Evolutionary conservation across 768 basidiomycete genomes (phyloP).

Genomic region (Suillus fuscotomentosus): DNA sequence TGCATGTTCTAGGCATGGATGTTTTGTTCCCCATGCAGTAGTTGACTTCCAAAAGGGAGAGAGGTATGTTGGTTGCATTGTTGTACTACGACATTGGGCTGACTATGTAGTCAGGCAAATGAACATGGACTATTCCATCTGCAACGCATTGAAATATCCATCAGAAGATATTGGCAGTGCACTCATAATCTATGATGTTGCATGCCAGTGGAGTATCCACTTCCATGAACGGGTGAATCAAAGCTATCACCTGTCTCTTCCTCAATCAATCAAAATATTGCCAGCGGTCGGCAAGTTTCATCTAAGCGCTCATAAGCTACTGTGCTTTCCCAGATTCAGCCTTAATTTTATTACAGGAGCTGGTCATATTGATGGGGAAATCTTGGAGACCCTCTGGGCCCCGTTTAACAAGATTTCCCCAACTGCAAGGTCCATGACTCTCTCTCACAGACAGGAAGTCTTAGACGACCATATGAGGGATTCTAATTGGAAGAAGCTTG

Average conservation of each 20-base stretch:
- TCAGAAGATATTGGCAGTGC: background rate
- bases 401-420: constrained; percentile 22
- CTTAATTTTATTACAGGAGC: constrained; percentile 27
- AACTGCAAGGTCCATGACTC: constrained; percentile 19
- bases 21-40: too few species aligned
- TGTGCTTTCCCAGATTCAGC: constrained; percentile 24
- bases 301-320: constrained; percentile 26
- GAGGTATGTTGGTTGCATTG: too few species aligned
- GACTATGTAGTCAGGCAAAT: too few species aligned
- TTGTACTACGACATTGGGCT: too few species aligned
- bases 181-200: constrained; percentile 27
- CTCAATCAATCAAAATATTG: constrained; percentile 5
- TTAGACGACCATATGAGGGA: constrained; percentile 33
- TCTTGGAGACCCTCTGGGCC: constrained; percentile 35
- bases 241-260: background rate
- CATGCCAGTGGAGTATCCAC: constrained; percentile 23
- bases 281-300: constrained; percentile 29
- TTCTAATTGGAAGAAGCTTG: constrained; percentile 33
- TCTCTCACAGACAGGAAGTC: constrained; percentile 25
- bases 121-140: constrained; percentile 15
- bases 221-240: constrained; percentile 8
- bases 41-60: too few species aligned
- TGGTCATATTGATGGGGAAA: constrained; percentile 30
- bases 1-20: too few species aligned
- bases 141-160: constrained; percentile 17